Conservation (phyloP, 768 basidiomycete genomes). For the Lactarius sanguifluus region DNA sequence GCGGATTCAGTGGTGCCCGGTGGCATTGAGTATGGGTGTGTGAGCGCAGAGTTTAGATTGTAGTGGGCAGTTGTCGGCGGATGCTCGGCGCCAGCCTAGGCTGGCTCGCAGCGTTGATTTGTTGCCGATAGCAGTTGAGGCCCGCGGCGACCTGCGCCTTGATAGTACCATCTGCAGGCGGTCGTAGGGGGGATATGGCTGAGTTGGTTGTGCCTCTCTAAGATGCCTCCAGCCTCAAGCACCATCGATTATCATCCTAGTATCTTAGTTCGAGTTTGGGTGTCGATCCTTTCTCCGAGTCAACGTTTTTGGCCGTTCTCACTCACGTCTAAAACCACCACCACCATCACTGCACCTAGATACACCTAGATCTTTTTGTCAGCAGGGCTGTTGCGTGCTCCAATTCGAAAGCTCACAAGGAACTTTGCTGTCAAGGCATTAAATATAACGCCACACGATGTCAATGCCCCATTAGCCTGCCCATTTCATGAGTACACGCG, state of each 20-base stretch:
- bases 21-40: not conserved
- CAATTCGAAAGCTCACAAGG: slow-evolving; percentile 1
- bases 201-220: not conserved
- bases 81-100: not conserved
- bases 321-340: not conserved
- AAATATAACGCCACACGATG: not conserved
- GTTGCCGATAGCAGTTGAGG: not conserved
- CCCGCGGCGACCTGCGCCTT: not conserved
- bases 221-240: not conserved
- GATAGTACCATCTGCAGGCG: not conserved
- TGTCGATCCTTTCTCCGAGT: slow-evolving; percentile 4
- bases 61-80: not conserved
- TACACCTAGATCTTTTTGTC: not conserved
- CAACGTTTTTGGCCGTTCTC: not conserved
- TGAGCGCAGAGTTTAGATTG: not conserved
- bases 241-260: not conserved
- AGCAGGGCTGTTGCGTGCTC: not conserved
- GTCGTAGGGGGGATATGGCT: not conserved
- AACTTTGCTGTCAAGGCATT: not conserved
- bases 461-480: not conserved
- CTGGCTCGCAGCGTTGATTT: not conserved
- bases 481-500: not conserved
- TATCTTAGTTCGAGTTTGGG: not conserved
- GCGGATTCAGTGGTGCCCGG: no score
- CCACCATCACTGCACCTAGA: not conserved